Evolutionary conservation across 768 basidiomycete genomes (phyloP).

Genomic region (Lentinula boryana): DNA sequence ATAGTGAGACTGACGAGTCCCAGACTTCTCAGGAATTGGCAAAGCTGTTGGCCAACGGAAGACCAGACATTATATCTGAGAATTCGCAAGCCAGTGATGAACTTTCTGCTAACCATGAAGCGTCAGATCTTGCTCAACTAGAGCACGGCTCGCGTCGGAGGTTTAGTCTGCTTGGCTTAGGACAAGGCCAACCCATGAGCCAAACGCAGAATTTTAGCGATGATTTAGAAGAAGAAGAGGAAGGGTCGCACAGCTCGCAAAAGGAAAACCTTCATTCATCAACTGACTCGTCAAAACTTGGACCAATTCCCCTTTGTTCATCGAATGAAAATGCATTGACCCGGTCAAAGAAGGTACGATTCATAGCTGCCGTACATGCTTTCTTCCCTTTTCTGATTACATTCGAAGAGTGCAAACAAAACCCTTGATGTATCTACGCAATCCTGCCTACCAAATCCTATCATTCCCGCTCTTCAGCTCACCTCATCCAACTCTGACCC

Average conservation of each 20-base stretch:
- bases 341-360: background rate
- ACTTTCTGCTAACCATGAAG: background rate
- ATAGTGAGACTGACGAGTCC: slow-evolving; percentile 40
- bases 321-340: background rate
- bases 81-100: background rate
- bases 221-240: slow-evolving; percentile 12
- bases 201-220: slow-evolving; percentile 38
- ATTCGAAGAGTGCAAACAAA: background rate
- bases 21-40: slow-evolving; percentile 51
- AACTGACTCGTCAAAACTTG: background rate
- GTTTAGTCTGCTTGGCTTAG: slow-evolving; percentile 57
- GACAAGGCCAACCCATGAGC: slow-evolving; percentile 26
- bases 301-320: background rate
- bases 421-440: background rate
- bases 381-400: background rate
- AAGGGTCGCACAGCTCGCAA: slow-evolving; percentile 36
- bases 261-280: slow-evolving; percentile 39
- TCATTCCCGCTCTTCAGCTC: background rate
- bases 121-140: slow-evolving; percentile 18
- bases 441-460: background rate
- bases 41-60: slow-evolving; percentile 30
- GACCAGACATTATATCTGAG: background rate
- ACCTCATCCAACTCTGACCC: background rate
- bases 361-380: background rate
- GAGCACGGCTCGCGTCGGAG: slow-evolving; percentile 28